Conservation (phyloP, 352 stramenopile species). For the Peronospora belbahrii region DNA sequence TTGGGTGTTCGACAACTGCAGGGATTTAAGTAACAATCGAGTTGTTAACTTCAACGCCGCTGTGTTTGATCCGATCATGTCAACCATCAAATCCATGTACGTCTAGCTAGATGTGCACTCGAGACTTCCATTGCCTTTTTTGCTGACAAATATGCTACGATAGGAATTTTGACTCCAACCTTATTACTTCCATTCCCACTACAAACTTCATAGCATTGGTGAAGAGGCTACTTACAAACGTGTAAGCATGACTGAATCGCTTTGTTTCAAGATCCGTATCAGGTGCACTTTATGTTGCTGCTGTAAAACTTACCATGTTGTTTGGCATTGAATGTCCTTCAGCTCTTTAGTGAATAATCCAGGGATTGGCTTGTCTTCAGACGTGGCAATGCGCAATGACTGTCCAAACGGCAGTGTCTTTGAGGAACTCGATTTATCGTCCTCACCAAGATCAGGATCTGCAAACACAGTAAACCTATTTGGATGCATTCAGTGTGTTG, state of each 20-base stretch:
- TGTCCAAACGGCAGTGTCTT: constrained; percentile 58
- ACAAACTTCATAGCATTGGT: constrained; percentile 46
- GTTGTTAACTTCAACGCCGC: constrained; percentile 47
- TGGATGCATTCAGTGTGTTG: constrained; percentile 56
- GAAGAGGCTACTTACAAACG: constrained; percentile 31
- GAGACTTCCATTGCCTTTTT: no score
- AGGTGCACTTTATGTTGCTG: no score
- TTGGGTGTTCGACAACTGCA: no score
- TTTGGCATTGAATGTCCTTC: neutral
- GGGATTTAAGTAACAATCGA: constrained; percentile 49
- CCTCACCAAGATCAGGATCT: constrained; percentile 4
- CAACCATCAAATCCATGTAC: constrained; percentile 46
- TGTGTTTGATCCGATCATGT: constrained; percentile 40
- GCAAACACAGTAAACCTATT: constrained; percentile 24
- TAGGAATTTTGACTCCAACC: constrained; percentile 55
- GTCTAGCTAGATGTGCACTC: neutral
- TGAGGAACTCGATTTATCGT: constrained; percentile 24
- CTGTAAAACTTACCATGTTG: neutral
- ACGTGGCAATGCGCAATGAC: constrained; percentile 27
- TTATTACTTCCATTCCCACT: constrained; percentile 47
- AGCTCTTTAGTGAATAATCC: constrained; percentile 49
- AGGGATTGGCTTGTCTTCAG: constrained; percentile 32
- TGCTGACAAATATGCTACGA: neutral
- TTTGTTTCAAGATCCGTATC: no score
- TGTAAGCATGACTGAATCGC: constrained; percentile 38